Evolutionary conservation across 331 rosid species (phyloP).

Genomic region (Phaseolus coccineus): DNA sequence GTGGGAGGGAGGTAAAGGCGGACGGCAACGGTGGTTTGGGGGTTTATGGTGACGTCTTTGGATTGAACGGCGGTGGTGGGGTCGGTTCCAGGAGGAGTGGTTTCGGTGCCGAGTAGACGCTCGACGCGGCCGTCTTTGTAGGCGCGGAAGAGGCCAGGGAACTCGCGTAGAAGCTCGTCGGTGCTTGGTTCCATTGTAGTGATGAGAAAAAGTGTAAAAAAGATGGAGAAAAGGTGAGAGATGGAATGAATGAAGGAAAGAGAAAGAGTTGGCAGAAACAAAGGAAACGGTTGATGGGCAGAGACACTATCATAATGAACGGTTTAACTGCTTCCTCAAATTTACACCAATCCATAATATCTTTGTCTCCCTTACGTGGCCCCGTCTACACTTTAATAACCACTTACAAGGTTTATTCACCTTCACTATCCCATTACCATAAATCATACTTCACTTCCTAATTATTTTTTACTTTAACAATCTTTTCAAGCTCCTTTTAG

Average conservation of each 20-base stretch:
- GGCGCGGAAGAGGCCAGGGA: constrained; percentile 51
- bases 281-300: not conserved
- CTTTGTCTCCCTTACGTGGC: not conserved
- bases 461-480: too few relatives aligned
- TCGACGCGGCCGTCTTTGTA: constrained; percentile 67
- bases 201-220: not conserved
- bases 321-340: not conserved
- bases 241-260: not conserved
- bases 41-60: constrained; percentile 62
- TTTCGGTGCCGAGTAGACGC: constrained; percentile 53
- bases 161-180: constrained; percentile 43
- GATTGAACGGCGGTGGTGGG: constrained; percentile 49
- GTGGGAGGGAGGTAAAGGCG: constrained; percentile 63
- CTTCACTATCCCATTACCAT: too few relatives aligned
- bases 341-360: not conserved
- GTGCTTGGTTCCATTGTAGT: constrained; percentile 41
- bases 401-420: too few relatives aligned
- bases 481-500: too few relatives aligned
- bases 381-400: too few relatives aligned
- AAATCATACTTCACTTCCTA: too few relatives aligned
- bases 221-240: not conserved
- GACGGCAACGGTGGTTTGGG: constrained; percentile 51
- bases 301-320: not conserved
- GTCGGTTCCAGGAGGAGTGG: constrained; percentile 57
- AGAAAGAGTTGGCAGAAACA: not conserved